Conservation (phyloP, 2,329 filamentous ascomycete species). For the Fusarium tricinctum region DNA sequence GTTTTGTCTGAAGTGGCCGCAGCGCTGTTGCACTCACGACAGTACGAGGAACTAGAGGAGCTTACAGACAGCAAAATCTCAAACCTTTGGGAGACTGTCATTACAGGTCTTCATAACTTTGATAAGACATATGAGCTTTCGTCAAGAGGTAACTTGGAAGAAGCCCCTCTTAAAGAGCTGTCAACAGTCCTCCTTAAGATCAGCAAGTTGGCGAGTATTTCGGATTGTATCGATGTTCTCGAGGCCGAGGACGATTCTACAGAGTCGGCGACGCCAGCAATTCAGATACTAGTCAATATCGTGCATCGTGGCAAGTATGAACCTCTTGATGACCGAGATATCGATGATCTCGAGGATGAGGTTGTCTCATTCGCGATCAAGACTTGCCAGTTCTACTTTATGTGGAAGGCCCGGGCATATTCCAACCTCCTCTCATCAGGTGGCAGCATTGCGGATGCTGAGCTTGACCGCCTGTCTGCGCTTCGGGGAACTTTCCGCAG, state of each 20-base stretch:
- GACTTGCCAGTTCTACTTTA: constrained; percentile 87
- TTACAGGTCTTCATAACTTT: constrained; percentile 79
- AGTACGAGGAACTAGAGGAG: constrained; percentile 90
- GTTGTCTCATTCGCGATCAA: constrained; percentile 82
- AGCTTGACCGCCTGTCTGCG: constrained; percentile 71
- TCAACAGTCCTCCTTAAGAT: constrained; percentile 83
- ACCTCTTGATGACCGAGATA: constrained; percentile 77
- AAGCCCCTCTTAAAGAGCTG: constrained; percentile 75
- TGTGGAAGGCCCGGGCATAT: constrained; percentile 85
- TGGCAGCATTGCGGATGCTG: constrained; percentile 67
- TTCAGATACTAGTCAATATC: constrained; percentile 79
- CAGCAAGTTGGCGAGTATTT: constrained; percentile 82
- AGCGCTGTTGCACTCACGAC: constrained; percentile 86
- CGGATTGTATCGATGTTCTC: constrained; percentile 81
- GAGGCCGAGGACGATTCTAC: constrained; percentile 70
- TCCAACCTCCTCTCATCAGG: constrained; percentile 68
- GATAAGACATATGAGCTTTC: constrained; percentile 80
- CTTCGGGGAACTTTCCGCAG: constrained; percentile 70
- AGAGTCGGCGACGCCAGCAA: constrained; percentile 64
- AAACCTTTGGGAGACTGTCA: constrained; percentile 86
- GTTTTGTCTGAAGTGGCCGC: constrained; percentile 87
- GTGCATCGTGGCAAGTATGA: constrained; percentile 80
- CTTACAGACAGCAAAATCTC: constrained; percentile 84
- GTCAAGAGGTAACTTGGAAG: constrained; percentile 76
- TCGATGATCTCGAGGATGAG: constrained; percentile 83